Percentiles rank a stretch among this genome's conserved stretches.
Evolutionary conservation across 441 rosid genomes (phyloP).

Genomic region (Brassica balearica): DNA sequence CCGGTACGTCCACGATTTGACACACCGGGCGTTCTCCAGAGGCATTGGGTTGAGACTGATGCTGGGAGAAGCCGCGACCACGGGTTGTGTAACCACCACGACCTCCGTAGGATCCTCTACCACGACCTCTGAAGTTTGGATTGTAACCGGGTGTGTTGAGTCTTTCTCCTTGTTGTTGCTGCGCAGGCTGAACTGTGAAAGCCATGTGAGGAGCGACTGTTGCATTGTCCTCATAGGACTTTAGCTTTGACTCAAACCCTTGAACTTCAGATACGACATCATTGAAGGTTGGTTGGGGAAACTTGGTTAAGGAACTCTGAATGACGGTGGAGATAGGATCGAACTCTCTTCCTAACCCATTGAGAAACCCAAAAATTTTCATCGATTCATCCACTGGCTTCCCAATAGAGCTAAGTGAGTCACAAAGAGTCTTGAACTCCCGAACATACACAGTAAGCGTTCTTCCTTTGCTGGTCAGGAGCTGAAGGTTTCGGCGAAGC

Average conservation of each 20-base stretch:
- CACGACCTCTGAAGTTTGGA: not conserved
- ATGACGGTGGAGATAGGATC: not conserved
- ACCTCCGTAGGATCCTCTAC: not conserved
- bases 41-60: not conserved
- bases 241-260: not conserved
- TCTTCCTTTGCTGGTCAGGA: not conserved
- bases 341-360: not conserved
- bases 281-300: not conserved
- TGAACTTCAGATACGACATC: not conserved
- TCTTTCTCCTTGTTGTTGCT: not conserved
- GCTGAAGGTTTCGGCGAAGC: not conserved
- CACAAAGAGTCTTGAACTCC: not conserved
- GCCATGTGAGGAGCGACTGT: not conserved
- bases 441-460: not conserved
- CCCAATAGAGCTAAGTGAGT: not conserved
- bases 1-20: not conserved
- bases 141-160: not conserved
- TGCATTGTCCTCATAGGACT: not conserved
- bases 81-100: not conserved
- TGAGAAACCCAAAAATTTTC: not conserved
- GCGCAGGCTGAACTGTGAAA: not conserved
- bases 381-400: not conserved
- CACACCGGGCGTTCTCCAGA: not conserved
- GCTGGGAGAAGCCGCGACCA: not conserved
- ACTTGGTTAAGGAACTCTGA: not conserved